Evolutionary conservation across 148 eudicot species (phyloP), one percentile per base, ranked within the genome.

Genomic region (Heliosperma pusillum): DNA sequence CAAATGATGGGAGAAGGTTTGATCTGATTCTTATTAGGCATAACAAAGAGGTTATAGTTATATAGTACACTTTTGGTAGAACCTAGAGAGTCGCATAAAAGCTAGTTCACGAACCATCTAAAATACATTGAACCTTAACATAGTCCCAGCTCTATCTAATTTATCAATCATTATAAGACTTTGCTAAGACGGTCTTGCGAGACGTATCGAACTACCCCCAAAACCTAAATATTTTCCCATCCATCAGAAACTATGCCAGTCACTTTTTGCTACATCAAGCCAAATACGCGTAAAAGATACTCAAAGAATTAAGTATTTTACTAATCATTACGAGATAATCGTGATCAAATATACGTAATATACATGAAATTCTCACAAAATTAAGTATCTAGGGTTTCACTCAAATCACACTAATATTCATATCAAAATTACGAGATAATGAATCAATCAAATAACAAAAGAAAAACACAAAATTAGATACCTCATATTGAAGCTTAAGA

Each of bases 401-500:
- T 64, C 44, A 64, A 29, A 44, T 15, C 3, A 64, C 68, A 64
- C 45, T 27, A 64, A 30, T 13, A 27, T 11, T 66, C 50, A 36
- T 7, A 19, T 27, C 17, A 19, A 56, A 30, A 17, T 22, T 53
- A 50, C 55, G 42, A 7, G 42, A 36, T 36, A 36, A 36, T 36
- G 9, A 36, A 36, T 36, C 9, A 36, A 36, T 36, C 42, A 36
- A 36, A 36, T 36, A 36, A 36, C 42, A 3, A 47, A 47, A 53
- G 0, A 56, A 3, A 7, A 29, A 10, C n/a, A 26, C 63, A 53
- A 8, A 44, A 25, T 62, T 27, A 55, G 11, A 42, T 68, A 79
- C 81, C 81, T 79, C 81, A 79, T 79, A 21, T 22, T 74, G 69
- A 73, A 45, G 11, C 15, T 44, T 26, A 44, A 62, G 62, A 79